These are phyloP conservation scores for Plasmodium cynomolgi DNA, from an alignment of 169 alveolate genomes.

Conservation along the genomic window DNA sequence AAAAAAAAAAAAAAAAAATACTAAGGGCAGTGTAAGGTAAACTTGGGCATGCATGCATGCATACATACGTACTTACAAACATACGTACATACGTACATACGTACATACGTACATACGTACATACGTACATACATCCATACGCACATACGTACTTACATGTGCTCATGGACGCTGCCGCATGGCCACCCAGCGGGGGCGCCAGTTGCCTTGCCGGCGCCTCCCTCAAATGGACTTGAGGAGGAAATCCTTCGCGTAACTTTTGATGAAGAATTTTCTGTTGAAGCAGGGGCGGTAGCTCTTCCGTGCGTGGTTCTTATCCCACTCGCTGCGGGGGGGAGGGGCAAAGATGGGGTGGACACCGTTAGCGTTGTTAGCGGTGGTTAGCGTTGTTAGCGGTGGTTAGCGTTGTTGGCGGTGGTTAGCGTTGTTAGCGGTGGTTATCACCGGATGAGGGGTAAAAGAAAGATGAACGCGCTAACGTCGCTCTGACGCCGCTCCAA, in stretches of 20 bases:
- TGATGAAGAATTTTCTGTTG: slow-evolving; percentile 52
- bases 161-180: too few species aligned
- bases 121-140: too few species aligned
- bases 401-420: neutral
- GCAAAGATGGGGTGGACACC: neutral
- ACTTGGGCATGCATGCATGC: neutral
- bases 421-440: neutral
- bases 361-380: neutral
- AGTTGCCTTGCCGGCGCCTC: neutral
- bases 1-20: neutral
- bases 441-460: neutral
- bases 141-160: neutral
- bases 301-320: slow-evolving; percentile 60
- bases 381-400: neutral
- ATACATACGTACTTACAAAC: too few species aligned
- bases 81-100: too few species aligned
- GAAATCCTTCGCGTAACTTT: slow-evolving; percentile 6
- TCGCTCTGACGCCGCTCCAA: neutral
- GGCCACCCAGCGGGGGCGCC: neutral
- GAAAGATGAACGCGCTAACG: neutral
- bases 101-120: neutral
- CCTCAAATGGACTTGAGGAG: slow-evolving; percentile 1
- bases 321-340: neutral
- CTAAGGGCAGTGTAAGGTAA: neutral
- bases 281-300: slow-evolving; percentile 21